These are phyloP conservation scores for Monsonia emarginata DNA, from an alignment of 441 rosid genomes.

Conservation along the genomic window DNA sequence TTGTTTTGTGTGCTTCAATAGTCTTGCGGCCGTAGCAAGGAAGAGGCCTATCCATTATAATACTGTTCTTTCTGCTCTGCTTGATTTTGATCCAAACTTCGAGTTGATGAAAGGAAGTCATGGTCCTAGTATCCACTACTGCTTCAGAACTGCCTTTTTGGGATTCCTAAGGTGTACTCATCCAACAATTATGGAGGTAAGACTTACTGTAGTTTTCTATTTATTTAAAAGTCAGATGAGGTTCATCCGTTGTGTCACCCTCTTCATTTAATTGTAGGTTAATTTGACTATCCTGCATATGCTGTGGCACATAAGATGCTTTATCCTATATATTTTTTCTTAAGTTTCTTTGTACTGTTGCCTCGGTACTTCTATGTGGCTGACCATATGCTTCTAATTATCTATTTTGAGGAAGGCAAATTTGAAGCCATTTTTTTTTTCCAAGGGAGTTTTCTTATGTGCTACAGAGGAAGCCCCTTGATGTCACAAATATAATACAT, in stretches of 20 bases:
- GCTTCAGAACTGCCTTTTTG: conserved; percentile 84
- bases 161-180: conserved; percentile 82
- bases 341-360: not conserved
- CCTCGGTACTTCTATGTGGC: not conserved
- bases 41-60: conserved; percentile 73
- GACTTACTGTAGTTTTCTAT: conserved; percentile 10
- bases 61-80: conserved; percentile 61
- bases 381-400: not conserved
- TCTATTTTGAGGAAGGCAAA: not conserved
- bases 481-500: not conserved
- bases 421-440: not conserved
- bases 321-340: not conserved
- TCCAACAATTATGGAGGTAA: conserved; percentile 78
- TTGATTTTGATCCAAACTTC: conserved; percentile 58
- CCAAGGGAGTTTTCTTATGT: not conserved
- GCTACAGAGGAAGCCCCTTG: conserved; percentile 5
- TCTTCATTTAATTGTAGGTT: not conserved
- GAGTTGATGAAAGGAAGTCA: conserved; percentile 63
- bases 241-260: not conserved
- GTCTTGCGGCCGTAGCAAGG: conserved; percentile 89
- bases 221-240: conserved; percentile 4
- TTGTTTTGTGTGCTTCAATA: conserved; percentile 32
- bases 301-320: not conserved
- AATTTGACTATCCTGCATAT: not conserved
- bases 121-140: conserved; percentile 69